Evolutionary conservation across 495 filamentous ascomycete genomes (phyloP).

Genomic region (Xylaria longipes): DNA sequence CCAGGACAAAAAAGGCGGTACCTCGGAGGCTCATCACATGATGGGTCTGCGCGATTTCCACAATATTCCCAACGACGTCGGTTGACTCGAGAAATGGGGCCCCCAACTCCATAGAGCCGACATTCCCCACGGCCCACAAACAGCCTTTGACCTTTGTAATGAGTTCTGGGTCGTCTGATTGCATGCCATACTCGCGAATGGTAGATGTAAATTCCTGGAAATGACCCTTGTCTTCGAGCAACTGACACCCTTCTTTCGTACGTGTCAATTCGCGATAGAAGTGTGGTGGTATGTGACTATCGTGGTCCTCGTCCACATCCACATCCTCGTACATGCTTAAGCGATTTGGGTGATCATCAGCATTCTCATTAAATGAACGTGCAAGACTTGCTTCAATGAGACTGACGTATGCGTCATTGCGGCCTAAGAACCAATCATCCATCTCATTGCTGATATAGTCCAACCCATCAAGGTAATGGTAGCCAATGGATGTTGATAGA

Average conservation of each 20-base stretch:
- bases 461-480: slow-evolving; percentile 94
- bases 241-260: slow-evolving; percentile 87
- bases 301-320: slow-evolving; percentile 56
- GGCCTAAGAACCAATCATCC: slow-evolving; percentile 98
- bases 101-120: slow-evolving; percentile 96
- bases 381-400: slow-evolving; percentile 97
- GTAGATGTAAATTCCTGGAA: slow-evolving; percentile 91
- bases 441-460: slow-evolving; percentile 99
- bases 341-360: slow-evolving; percentile 59
- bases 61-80: slow-evolving; percentile 83
- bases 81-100: slow-evolving; percentile 88
- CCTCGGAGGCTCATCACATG: slow-evolving; percentile 91
- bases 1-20: slow-evolving; percentile 94
- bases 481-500: slow-evolving; percentile 91
- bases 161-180: slow-evolving; percentile 83
- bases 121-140: slow-evolving; percentile 96
- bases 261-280: slow-evolving; percentile 96
- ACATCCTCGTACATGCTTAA: slow-evolving; percentile 60
- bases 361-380: slow-evolving; percentile 76
- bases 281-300: slow-evolving; percentile 81
- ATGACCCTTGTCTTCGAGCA: slow-evolving; percentile 90
- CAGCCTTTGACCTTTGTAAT: slow-evolving; percentile 96
- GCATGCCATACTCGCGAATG: slow-evolving; percentile 82
- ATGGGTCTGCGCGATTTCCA: slow-evolving; percentile 83
- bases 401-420: slow-evolving; percentile 92